Base-by-base conservation (phyloP, 23 red algal species). In the Agarophyton chilense region DNA sequence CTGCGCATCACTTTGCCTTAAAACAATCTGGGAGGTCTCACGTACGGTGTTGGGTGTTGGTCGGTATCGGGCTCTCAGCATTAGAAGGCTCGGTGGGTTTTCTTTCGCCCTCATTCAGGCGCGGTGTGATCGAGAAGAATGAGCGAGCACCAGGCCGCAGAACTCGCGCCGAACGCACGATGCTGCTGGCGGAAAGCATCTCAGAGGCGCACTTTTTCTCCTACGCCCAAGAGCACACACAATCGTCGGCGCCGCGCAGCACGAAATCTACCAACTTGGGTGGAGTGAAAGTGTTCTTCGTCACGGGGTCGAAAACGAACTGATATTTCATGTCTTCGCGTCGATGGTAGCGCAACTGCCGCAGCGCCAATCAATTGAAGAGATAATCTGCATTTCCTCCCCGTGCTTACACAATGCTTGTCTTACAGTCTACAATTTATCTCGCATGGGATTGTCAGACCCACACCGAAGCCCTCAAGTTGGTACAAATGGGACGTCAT, bases 91-190 rank as follows among this genome's bases (percentile, higher is more conserved):
- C 47, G 10, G 67, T 56, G 12, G 31, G 71, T 22, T 62, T 56
- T 16, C 25, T 60, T 28, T 89, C 71, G 53, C 85, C 85, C 54
- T 89, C 85, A 44, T 89, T 89, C 22, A 67, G 36, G 4, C 63
- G 68, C 6, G 71, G 70, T 2, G 85, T 67, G 52, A 72, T 52
- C 2, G 85, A 89, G 72, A 89, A 77, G 14, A 89, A 21, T 18
- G 85, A 61, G 51, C 85, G 85, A 12, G 53, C 68, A 1, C 43
- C 40, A 3, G 68, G 68, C 21, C 41, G 33, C 68, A 74, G 32
- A 25, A 74, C 4, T 18, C 68, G 68, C 68, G 68, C 68, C 41
- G 68, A 45, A 18, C 68, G 38, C 68, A 29, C 68, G 32, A 47
- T 14, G 41, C 68, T 47, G 22, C 68, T 45, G 18, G 25, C 68